A percentile compares a stretch with the other conserved stretches of the same genome.
Evolutionary conservation across 768 basidiomycete species (phyloP).

Genomic region (Grammothele lineata): DNA sequence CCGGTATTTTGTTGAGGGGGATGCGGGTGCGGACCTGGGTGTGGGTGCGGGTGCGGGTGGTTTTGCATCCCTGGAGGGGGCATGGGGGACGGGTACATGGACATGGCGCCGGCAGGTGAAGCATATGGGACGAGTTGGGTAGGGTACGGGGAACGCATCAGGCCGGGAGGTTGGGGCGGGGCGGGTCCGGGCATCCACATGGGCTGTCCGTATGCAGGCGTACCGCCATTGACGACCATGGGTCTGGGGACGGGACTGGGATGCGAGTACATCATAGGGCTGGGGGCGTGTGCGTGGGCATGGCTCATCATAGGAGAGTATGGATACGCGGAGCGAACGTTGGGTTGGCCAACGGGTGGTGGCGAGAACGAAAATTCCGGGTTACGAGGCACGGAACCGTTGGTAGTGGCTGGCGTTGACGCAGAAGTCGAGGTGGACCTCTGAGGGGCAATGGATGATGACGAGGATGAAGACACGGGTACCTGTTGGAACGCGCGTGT

Average conservation of each 20-base stretch:
- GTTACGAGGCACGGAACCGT: conserved; percentile 13
- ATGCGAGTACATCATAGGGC: conserved; percentile 62
- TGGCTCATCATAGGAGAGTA: conserved; percentile 75
- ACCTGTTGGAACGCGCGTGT: conserved; percentile 87
- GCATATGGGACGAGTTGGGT: conserved; percentile 64
- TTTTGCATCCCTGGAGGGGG: conserved; percentile 41
- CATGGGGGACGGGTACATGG: conserved; percentile 48
- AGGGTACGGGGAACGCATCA: conserved; percentile 68
- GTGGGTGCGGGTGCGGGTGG: conserved; percentile 32
- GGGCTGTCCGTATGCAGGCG: conserved; percentile 54
- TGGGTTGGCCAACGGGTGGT: conserved; percentile 39
- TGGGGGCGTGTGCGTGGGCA: conserved; percentile 46
- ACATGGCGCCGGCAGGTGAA: conserved; percentile 41
- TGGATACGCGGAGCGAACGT: conserved; percentile 53
- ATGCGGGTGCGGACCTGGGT: too few species aligned
- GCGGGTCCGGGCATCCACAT: conserved; percentile 60
- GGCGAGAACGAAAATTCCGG: conserved; percentile 20
- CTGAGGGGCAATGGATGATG: too few species aligned
- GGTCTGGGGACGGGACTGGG: conserved; percentile 61
- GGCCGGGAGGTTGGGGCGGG: conserved; percentile 42
- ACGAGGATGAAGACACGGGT: conserved; percentile 52
- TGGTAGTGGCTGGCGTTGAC: conserved; percentile 9
- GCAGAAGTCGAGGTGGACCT: conserved; percentile 16
- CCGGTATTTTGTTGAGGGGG: conserved; percentile 37
- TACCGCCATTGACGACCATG: conserved; percentile 59